phyloP scores from a whole-genome alignment of 768 basidiomycete species.

The Coprinopsis marcescibilis region DNA sequence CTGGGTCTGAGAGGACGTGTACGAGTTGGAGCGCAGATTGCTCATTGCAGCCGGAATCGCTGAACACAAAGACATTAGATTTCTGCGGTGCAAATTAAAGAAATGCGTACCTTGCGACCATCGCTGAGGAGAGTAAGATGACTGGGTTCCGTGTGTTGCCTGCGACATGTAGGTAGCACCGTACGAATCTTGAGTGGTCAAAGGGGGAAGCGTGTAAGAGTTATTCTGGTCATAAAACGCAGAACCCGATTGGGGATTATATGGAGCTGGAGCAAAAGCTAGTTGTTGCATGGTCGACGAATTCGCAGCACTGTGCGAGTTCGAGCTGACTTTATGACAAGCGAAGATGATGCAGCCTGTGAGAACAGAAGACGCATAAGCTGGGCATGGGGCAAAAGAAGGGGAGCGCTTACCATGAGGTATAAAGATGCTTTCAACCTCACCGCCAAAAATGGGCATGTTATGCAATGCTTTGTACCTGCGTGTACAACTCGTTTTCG shows the following conservation, averaged over 20 bases:
- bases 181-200: conserved; percentile 29
- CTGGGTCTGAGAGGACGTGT: conserved; percentile 20
- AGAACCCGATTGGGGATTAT: conserved; percentile 27
- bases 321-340: conserved; percentile 58
- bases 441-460: conserved; percentile 50
- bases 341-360: conserved; percentile 67
- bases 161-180: conserved; percentile 29
- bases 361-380: conserved; percentile 21
- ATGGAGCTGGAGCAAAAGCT: conserved; percentile 33
- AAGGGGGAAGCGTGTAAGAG: conserved; percentile 38
- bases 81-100: conserved; percentile 4
- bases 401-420: conserved; percentile 65
- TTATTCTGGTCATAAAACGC: conserved; percentile 37
- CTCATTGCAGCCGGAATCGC: conserved; percentile 20
- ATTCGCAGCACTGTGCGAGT: conserved; percentile 35
- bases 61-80: conserved; percentile 8
- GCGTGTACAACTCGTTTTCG: conserved; percentile 83
- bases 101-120: conserved; percentile 30
- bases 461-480: conserved; percentile 71
- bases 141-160: conserved; percentile 23
- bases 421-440: conserved; percentile 85
- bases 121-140: conserved; percentile 35
- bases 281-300: conserved; percentile 41
- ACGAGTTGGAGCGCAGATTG: conserved; percentile 26
- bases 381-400: conserved; percentile 20